Percentiles rank a stretch among this genome's conserved stretches.
Conservation (phyloP, 441 rosid genomes). For the Erodium trifolium region DNA sequence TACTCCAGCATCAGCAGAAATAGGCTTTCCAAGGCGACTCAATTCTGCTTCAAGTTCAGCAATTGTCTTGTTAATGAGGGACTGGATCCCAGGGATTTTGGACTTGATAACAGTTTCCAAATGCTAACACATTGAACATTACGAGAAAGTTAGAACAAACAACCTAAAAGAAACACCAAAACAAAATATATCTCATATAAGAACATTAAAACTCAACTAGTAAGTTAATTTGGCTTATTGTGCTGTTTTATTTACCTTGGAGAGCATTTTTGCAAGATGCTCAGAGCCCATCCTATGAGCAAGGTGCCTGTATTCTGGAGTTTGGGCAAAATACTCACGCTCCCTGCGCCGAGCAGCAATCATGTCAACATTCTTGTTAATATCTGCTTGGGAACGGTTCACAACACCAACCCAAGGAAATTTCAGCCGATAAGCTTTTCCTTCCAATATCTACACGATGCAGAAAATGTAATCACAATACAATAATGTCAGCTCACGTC, state of each 20-base stretch:
- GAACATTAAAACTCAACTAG: neutral
- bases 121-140: conserved; percentile 40
- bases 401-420: conserved; percentile 96
- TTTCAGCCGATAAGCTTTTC: conserved; percentile 80
- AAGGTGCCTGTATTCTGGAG: conserved; percentile 94
- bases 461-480: conserved; percentile 15
- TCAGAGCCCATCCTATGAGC: conserved; percentile 94
- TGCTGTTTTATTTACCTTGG: conserved; percentile 49
- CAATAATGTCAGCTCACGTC: neutral
- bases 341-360: conserved; percentile 84
- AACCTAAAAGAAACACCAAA: too few species aligned
- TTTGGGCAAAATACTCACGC: conserved; percentile 86
- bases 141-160: too few species aligned
- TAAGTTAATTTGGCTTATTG: neutral
- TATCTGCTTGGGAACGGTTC: too few species aligned
- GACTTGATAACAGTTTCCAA: conserved; percentile 85
- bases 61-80: conserved; percentile 85
- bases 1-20: conserved; percentile 96
- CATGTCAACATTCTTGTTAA: conserved; percentile 55
- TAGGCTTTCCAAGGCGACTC: conserved; percentile 91
- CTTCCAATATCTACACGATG: conserved; percentile 71
- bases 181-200: too few species aligned
- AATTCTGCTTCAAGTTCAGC: conserved; percentile 93
- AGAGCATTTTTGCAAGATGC: conserved; percentile 86
- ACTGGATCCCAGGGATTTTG: conserved; percentile 89